These are phyloP conservation scores for Kingdonia uniflora DNA, from an alignment of 164 flowering plant species.

Conservation along the genomic window DNA sequence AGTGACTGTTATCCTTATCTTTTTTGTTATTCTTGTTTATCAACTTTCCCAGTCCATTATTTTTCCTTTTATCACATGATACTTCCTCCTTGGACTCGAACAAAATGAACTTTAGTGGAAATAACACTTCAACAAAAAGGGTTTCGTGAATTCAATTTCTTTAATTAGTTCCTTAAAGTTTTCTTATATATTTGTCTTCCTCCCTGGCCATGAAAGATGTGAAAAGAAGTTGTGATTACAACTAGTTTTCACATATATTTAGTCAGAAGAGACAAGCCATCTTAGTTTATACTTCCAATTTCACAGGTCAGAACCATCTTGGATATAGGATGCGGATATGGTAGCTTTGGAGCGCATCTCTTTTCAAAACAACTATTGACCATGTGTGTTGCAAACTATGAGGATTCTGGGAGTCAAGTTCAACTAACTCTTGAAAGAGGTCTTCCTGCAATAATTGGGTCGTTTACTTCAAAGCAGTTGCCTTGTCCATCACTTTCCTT, in stretches of 20 bases:
- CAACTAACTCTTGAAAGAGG: constrained; percentile 97
- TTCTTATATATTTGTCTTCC: too few relatives aligned
- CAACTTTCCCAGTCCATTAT: not conserved
- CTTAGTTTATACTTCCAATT: not conserved
- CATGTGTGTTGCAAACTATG: constrained; percentile 89
- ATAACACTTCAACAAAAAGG: too few relatives aligned
- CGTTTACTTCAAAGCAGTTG: constrained; percentile 65
- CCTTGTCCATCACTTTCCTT: constrained; percentile 91
- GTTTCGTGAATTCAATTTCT: too few relatives aligned
- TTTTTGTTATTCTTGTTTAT: not conserved
- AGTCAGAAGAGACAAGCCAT: not conserved
- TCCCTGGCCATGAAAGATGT: too few relatives aligned
- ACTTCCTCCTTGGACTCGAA: too few relatives aligned
- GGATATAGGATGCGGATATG: constrained; percentile 97
- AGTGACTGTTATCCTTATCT: constrained; percentile 17
- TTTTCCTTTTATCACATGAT: too few relatives aligned
- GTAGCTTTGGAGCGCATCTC: constrained; percentile 98
- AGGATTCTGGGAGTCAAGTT: constrained; percentile 94
- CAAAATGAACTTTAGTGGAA: too few relatives aligned
- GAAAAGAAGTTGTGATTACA: too few relatives aligned
- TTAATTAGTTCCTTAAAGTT: too few relatives aligned
- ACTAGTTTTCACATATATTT: too few relatives aligned
- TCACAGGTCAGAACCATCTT: constrained; percentile 82
- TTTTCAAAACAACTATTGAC: constrained; percentile 74
- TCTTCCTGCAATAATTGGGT: constrained; percentile 94